Conservation (phyloP, 192 early-diverging fungal species). For the Haplosporangium gracile region DNA sequence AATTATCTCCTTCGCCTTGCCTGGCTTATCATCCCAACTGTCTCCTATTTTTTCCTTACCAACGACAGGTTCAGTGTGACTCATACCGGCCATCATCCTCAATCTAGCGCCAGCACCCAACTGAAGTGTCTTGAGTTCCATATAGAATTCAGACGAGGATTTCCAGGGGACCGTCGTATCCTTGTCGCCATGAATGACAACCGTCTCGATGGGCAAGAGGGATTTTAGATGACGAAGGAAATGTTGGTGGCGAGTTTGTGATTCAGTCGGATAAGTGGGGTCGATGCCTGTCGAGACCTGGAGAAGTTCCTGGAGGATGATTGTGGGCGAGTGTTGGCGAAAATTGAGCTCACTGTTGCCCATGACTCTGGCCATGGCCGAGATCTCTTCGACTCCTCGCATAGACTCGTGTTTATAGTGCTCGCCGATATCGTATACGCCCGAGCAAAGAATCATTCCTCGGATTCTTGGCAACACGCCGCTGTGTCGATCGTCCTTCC, state of each 20-base stretch:
- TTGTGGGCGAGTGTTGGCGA: constrained; percentile 32
- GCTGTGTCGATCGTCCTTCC: constrained; percentile 8
- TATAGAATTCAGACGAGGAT: constrained; percentile 39
- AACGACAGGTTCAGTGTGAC: constrained; percentile 46
- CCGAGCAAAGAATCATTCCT: constrained; percentile 58
- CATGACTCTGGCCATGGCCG: constrained; percentile 70
- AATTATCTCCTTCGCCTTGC: no score
- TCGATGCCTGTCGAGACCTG: constrained; percentile 38
- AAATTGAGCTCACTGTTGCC: constrained; percentile 49
- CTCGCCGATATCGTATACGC: constrained; percentile 63
- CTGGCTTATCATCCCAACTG: background rate
- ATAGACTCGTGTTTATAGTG: constrained; percentile 65
- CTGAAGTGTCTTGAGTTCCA: constrained; percentile 49
- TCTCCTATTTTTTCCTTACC: constrained; percentile 9
- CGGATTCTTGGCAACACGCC: constrained; percentile 36
- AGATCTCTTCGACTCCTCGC: constrained; percentile 68
- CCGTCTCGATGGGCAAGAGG: constrained; percentile 48
- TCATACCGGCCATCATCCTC: constrained; percentile 42
- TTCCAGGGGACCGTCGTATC: constrained; percentile 48
- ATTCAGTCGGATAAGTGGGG: constrained; percentile 35
- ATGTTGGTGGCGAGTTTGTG: constrained; percentile 39
- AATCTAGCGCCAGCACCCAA: constrained; percentile 34
- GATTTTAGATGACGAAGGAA: constrained; percentile 45
- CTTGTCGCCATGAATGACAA: constrained; percentile 56
- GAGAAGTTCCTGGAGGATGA: constrained; percentile 36